These are phyloP conservation scores for Fusarium temperatum DNA, from an alignment of 2,329 filamentous ascomycete species.

Conservation along the genomic window DNA sequence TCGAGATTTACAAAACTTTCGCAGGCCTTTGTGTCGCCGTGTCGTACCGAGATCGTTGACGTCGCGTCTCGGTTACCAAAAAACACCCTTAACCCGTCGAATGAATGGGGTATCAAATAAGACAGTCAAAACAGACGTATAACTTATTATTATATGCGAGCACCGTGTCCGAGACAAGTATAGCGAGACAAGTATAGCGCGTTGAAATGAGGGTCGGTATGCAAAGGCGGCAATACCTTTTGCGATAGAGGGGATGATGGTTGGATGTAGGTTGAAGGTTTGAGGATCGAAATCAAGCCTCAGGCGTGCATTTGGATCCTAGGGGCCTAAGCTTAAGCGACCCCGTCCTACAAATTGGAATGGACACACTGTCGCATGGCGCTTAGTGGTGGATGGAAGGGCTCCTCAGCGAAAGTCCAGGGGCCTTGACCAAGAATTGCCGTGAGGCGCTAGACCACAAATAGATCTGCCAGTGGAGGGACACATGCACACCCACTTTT, in stretches of 20 bases:
- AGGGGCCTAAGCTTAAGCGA: conserved; percentile 18
- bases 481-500: conserved; percentile 33
- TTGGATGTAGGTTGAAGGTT: conserved; percentile 33
- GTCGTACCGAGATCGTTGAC: conserved; percentile 1
- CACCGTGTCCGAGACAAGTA: neutral
- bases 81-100: neutral
- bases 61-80: conserved; percentile 24
- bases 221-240: conserved; percentile 26
- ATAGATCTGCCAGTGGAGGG: conserved; percentile 1
- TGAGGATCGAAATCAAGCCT: conserved; percentile 26
- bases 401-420: conserved; percentile 1
- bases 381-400: conserved; percentile 23
- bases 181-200: neutral
- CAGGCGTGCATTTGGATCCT: conserved; percentile 13
- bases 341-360: conserved; percentile 29
- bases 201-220: conserved; percentile 15
- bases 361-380: conserved; percentile 34
- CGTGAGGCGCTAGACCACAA: conserved; percentile 30
- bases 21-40: conserved; percentile 8
- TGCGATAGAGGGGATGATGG: conserved; percentile 18
- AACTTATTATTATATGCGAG: neutral
- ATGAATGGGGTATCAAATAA: conserved; percentile 6
- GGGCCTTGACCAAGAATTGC: conserved; percentile 24
- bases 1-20: conserved; percentile 5
- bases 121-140: conserved; percentile 3